Evolutionary conservation across 495 filamentous ascomycete genomes (phyloP), one percentile per base, ranked within the genome.

Genomic region (Cairneyella variabilis): DNA sequence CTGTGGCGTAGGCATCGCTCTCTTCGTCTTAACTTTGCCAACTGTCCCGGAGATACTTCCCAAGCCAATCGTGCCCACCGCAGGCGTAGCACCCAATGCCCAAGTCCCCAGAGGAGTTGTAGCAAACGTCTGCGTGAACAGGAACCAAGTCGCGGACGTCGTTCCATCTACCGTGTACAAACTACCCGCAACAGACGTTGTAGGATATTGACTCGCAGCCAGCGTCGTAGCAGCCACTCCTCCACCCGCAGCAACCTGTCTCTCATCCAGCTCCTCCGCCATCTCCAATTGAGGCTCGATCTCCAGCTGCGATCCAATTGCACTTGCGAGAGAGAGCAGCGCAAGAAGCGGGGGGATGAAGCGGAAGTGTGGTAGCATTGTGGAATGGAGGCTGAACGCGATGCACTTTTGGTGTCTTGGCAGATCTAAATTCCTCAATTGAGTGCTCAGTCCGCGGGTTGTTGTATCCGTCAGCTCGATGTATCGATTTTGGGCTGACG

Each of bases 91-190:
- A 9, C 60, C 60, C 28, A 65, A 47, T 12, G 8, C 38, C 62
- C 62, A 65, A 11, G 39, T 60, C 6, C 59, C 62, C 21, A 65
- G 27, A 7, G 59, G 53, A 17, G 59, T 62, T 0, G 42, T 36
- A 14, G 62, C 58, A 56, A 65, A 65, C 11, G 62, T 62, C 45
- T 59, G 51, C 14, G 62, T 64, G 25, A 54, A 58, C 8, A 51
- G 4, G 2, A 39, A 16, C 8, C 28, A 47, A 0, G 32, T 37
- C 36, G 27, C 54, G 9, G 17, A 52, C 17, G 54, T 58, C 3
- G 23, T 36, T 8, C 49, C 53, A 17, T 47, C 47, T 2, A 60
- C n/a, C 7, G 51, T 58, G 36, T 45, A 45, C 12, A 63, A 38
- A 10, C 53, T 58, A n/a, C 10, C 34, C 2, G 23, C 50, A 1